Evolutionary conservation across 2,329 filamentous ascomycete genomes (phyloP).

Genomic region (Penicillium brasilianum): DNA sequence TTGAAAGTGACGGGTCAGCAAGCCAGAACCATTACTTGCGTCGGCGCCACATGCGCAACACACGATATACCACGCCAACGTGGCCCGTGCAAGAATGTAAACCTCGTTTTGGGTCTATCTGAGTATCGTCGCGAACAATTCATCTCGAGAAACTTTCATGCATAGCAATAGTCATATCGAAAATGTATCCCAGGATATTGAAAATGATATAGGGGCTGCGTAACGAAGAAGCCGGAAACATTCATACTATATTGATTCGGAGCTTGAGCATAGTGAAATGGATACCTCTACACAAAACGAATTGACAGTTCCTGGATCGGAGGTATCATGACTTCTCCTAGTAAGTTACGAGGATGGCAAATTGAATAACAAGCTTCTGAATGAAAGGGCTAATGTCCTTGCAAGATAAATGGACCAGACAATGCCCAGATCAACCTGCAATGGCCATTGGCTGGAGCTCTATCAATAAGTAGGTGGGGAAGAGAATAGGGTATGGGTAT

Average conservation of each 20-base stretch:
- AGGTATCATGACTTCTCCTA: background rate
- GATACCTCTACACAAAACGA: too few species aligned
- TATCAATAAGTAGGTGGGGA: slow-evolving; percentile 10
- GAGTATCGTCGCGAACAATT: too few species aligned
- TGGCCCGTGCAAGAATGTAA: background rate
- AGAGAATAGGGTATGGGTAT: slow-evolving; percentile 15
- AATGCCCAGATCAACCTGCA: slow-evolving; percentile 13
- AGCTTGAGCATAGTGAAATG: too few species aligned
- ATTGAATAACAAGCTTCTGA: background rate
- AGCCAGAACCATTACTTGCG: background rate
- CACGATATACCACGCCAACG: background rate
- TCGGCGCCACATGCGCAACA: background rate
- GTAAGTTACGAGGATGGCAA: background rate
- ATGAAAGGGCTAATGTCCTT: background rate
- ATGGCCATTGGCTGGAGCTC: slow-evolving; percentile 13
- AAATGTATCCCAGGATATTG: too few species aligned
- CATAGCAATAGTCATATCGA: too few species aligned
- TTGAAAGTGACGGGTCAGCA: background rate
- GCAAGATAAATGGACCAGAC: background rate
- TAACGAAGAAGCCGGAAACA: too few species aligned
- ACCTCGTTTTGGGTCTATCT: too few species aligned
- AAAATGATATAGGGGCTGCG: too few species aligned
- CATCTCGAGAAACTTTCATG: too few species aligned
- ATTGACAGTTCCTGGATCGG: background rate
- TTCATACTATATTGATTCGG: too few species aligned